Evolutionary conservation across 192 early-diverging fungal genomes (phyloP), one percentile per base, ranked within the genome.

Genomic region (Umbelopsis sp.): DNA sequence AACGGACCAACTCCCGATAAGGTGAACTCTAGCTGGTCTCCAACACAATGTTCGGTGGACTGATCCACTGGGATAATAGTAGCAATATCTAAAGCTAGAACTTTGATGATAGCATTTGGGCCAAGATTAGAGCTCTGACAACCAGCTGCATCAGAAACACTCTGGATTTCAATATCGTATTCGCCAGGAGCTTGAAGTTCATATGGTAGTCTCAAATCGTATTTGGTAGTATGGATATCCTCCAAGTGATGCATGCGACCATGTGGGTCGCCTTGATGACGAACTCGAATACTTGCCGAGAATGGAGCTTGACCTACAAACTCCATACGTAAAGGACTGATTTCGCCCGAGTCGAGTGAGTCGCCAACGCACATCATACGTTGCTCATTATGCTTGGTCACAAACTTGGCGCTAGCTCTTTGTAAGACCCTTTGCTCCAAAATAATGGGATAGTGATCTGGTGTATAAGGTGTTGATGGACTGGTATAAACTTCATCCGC

Each of bases 41-140:
- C 82, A 69, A 84, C 82, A 47, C 82, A 84, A 58, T 81, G 69
- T 67, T 77, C 65, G 21, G 18, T 12, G 37, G 74, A 72, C 6
- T 22, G 22, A 22, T 73, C 74, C 20, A 64, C 12, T 15, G 74
- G 74, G 22, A 74, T 64, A 35, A 80, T 80, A 6, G 71, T 70
- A 16, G 74, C 67, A 33, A 76, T 76, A 47, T 76, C 78, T 5
- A 75, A 64, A 23, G 78, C 74, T 13, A 70, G 23, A 30, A 80
- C 67, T 4, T 18, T 16, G 3, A 70, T 25, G 16, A 37, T 35
- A 3, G 78, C 33, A n/a, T 65, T 52, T 10, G 71, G 58, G 1
- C 69, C 66, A 20, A 67, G 50, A 11, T 53, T 37, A 9, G n/a
- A 21, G 12, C 65, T 30, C 9, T 44, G 50, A 67, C 82, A 84